Evolutionary conservation across 2,329 filamentous ascomycete genomes (phyloP).

Genomic region (Orbilia brochopaga): DNA sequence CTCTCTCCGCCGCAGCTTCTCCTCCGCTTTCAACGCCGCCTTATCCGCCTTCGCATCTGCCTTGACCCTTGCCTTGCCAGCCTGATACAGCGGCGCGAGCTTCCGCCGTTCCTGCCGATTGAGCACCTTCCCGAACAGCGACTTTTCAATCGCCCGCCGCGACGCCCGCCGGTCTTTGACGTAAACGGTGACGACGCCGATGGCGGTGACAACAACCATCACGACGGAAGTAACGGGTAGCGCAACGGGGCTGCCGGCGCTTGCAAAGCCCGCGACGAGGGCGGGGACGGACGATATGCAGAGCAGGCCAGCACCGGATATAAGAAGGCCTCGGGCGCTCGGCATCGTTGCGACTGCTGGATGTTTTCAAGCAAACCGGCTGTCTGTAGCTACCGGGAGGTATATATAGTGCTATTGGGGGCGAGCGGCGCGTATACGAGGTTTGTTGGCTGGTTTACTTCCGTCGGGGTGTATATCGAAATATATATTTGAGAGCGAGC

Average conservation of each 20-base stretch:
- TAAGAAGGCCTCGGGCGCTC: constrained; percentile 12
- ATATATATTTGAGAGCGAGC: too few species aligned
- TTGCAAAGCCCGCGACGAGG: not conserved
- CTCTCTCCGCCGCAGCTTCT: constrained; percentile 21
- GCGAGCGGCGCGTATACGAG: too few species aligned
- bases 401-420: too few species aligned
- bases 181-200: constrained; percentile 26
- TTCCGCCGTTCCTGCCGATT: constrained; percentile 29
- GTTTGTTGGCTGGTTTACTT: too few species aligned
- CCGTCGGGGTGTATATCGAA: too few species aligned
- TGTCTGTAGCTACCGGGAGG: not conserved
- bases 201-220: constrained; percentile 5
- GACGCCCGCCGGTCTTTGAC: constrained; percentile 40
- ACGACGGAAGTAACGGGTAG: constrained; percentile 11
- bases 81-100: constrained; percentile 24
- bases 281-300: not conserved
- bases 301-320: constrained; percentile 8
- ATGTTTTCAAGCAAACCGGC: too few species aligned
- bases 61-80: constrained; percentile 26
- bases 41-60: constrained; percentile 30
- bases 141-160: constrained; percentile 40
- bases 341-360: constrained; percentile 15
- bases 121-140: constrained; percentile 39
- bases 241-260: constrained; percentile 3
- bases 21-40: constrained; percentile 19